Conservation (phyloP, 2,329 filamentous ascomycete genomes). For the Zasmidium citrigriseum region DNA sequence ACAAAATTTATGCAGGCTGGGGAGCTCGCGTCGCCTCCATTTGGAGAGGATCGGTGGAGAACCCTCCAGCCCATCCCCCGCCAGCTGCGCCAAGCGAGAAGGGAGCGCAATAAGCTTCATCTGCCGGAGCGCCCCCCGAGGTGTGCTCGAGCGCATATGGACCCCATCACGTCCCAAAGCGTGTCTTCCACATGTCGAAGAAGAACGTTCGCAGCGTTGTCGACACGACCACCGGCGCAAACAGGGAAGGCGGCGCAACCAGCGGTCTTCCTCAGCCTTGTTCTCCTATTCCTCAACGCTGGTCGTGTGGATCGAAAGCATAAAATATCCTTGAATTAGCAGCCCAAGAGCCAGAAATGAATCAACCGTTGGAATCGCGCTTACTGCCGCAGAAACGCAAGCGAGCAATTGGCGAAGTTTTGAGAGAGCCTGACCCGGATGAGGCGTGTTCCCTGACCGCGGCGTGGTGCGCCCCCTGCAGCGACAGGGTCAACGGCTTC, state of each 20-base stretch:
- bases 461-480: background rate
- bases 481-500: background rate
- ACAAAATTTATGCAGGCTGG: background rate
- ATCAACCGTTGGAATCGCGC: background rate
- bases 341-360: background rate
- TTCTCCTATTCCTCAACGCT: background rate
- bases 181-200: background rate
- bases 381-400: background rate
- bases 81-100: background rate
- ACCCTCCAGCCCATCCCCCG: background rate
- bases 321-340: background rate
- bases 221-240: background rate
- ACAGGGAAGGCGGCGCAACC: background rate
- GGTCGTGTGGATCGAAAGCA: background rate
- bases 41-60: background rate
- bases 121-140: background rate
- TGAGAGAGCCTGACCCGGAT: background rate
- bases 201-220: background rate
- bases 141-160: background rate
- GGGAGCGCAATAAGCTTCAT: slow-evolving; percentile 3
- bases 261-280: background rate
- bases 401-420: background rate
- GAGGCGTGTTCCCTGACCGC: background rate
- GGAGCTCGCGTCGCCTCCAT: background rate
- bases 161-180: background rate